phyloP scores from a whole-genome alignment of 495 filamentous ascomycete species.

The Paragyromitra xinjiangensis region DNA sequence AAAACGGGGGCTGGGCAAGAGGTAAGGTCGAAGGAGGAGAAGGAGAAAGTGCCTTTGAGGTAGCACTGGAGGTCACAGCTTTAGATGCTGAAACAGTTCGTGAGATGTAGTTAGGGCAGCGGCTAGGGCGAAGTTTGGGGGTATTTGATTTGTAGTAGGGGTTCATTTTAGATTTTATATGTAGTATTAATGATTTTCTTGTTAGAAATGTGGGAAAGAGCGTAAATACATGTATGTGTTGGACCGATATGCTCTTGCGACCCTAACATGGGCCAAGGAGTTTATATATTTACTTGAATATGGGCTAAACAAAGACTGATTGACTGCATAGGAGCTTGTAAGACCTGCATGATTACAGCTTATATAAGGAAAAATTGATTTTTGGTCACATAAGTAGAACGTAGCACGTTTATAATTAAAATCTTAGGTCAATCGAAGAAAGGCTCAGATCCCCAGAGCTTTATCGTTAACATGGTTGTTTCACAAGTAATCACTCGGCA shows the following conservation, averaged over 20 bases:
- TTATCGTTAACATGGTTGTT: background rate
- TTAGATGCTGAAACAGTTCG: background rate
- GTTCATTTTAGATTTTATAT: background rate
- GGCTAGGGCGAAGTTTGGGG: background rate
- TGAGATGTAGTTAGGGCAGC: background rate
- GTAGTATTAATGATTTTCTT: no score
- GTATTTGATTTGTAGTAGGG: background rate
- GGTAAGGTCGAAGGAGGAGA: background rate
- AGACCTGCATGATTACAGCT: background rate
- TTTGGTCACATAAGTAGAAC: background rate
- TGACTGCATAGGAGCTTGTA: background rate
- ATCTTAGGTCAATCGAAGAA: background rate
- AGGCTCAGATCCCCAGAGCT: background rate
- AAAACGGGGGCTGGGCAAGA: background rate
- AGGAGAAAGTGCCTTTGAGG: background rate
- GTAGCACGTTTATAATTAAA: background rate
- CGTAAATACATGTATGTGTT: no score
- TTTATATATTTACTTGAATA: background rate
- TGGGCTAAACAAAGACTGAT: background rate
- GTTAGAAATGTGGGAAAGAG: no score
- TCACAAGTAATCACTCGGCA: conserved; percentile 24
- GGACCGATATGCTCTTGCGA: no score
- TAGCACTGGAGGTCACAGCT: background rate
- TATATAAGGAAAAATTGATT: background rate
- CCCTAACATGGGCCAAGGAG: no score